phyloP scores from a whole-genome alignment of 2,329 filamentous ascomycete genomes.

The Clonostachys sp. region DNA sequence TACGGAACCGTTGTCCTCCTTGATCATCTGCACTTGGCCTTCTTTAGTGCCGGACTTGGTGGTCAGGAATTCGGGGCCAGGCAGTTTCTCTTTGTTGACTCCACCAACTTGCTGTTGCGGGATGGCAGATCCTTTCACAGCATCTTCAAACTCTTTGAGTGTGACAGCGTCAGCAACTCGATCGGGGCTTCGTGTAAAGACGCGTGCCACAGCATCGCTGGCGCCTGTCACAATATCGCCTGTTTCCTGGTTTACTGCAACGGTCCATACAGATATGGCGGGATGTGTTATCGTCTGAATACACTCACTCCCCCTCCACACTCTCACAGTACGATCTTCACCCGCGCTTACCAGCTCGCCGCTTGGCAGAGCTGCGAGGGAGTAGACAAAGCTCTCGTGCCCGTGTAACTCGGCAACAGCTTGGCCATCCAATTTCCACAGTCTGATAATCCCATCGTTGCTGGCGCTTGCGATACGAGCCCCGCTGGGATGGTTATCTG shows the following conservation, averaged over 20 bases:
- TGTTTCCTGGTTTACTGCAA: conserved; percentile 75
- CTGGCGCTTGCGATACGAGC: conserved; percentile 93
- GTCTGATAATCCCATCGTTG: conserved; percentile 83
- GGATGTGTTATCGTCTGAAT: conserved; percentile 96
- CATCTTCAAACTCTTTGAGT: conserved; percentile 72
- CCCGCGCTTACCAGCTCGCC: conserved; percentile 88
- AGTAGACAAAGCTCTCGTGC: conserved; percentile 95
- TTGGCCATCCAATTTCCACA: conserved; percentile 80
- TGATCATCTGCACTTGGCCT: conserved; percentile 90
- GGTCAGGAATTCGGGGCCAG: conserved; percentile 80
- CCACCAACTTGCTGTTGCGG: conserved; percentile 78
- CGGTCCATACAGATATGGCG: conserved; percentile 92
- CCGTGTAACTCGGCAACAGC: conserved; percentile 75
- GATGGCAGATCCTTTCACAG: conserved; percentile 79
- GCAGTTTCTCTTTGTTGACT: conserved; percentile 88
- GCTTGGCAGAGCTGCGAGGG: conserved; percentile 69
- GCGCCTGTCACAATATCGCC: conserved; percentile 93
- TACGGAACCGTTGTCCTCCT: conserved; percentile 73
- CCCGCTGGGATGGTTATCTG: conserved; percentile 68
- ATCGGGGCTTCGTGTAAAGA: conserved; percentile 73
- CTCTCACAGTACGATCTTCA: conserved; percentile 86
- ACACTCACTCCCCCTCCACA: conserved; percentile 82
- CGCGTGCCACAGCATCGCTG: conserved; percentile 79
- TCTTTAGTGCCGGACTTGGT: conserved; percentile 88
- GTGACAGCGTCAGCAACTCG: conserved; percentile 66